Percentiles rank a stretch among this genome's conserved stretches.
phyloP scores from a whole-genome alignment of 768 basidiomycete genomes.

The Boletellus ananiceps region DNA sequence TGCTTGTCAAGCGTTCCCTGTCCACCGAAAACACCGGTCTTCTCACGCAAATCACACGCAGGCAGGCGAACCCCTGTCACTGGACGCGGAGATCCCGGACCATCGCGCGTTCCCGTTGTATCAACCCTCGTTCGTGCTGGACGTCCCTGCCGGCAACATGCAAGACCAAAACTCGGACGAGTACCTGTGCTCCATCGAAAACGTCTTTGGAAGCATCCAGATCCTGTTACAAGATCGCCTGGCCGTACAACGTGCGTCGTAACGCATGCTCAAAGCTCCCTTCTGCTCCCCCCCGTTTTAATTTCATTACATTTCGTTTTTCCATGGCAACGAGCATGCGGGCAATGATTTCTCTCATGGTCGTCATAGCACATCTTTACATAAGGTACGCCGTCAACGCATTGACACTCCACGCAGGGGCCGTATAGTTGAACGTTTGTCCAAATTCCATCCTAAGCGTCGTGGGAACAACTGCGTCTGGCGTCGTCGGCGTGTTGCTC shows the following conservation, averaged over 20 bases:
- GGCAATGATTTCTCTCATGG: background rate
- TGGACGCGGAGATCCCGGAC: conserved; percentile 71
- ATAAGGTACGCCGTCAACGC: conserved; percentile 23
- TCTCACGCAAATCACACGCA: conserved; percentile 23
- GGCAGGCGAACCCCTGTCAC: conserved; percentile 49
- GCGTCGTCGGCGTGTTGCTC: conserved; percentile 53
- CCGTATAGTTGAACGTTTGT: conserved; percentile 50
- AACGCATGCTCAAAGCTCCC: background rate
- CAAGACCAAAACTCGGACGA: conserved; percentile 66
- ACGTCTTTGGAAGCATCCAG: conserved; percentile 35
- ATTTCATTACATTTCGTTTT: too few relatives aligned
- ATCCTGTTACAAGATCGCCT: conserved; percentile 17
- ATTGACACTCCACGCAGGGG: conserved; percentile 44
- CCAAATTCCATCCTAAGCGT: conserved; percentile 44
- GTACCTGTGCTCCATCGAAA: conserved; percentile 46
- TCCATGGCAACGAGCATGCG: too few relatives aligned
- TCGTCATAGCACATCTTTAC: background rate
- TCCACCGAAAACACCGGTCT: background rate
- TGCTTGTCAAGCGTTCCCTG: conserved; percentile 22
- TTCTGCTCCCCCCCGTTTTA: too few relatives aligned
- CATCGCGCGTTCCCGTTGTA: conserved; percentile 70
- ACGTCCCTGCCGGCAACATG: conserved; percentile 69
- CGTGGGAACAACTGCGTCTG: conserved; percentile 44
- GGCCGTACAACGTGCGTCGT: background rate
- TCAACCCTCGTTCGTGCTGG: conserved; percentile 76